Conservation (phyloP, 2,329 filamentous ascomycete genomes). For the Fusarium sp. region DNA sequence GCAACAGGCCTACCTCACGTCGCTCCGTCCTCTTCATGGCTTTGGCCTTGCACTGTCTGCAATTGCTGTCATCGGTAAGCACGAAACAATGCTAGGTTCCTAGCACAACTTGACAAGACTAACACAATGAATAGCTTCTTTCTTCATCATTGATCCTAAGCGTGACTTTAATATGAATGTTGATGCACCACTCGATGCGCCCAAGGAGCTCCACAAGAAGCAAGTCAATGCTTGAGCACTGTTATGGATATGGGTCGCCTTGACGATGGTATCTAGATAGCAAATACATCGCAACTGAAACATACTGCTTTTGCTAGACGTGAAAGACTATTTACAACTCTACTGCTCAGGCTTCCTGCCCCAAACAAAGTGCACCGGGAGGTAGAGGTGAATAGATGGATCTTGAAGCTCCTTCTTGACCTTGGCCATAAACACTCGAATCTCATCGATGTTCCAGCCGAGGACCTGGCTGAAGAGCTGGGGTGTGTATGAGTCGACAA, state of each 20-base stretch:
- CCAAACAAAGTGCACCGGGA: slow-evolving; percentile 33
- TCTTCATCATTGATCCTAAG: background rate
- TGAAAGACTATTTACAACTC: background rate
- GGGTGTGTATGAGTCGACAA: slow-evolving; percentile 35
- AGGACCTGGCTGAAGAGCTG: slow-evolving; percentile 25
- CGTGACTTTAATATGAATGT: background rate
- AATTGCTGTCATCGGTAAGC: background rate
- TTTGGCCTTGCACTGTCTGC: background rate
- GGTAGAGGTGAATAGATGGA: slow-evolving; percentile 32
- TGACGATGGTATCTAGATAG: background rate
- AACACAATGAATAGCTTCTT: background rate
- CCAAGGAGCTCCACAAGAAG: background rate
- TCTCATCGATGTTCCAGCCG: slow-evolving; percentile 33
- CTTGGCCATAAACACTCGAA: slow-evolving; percentile 34
- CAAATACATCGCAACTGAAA: background rate
- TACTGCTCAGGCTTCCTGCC: slow-evolving; percentile 18
- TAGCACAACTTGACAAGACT: background rate
- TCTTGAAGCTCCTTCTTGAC: slow-evolving; percentile 38
- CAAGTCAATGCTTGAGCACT: background rate
- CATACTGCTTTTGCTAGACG: background rate
- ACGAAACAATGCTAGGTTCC: background rate
- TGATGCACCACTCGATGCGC: background rate
- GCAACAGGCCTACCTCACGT: background rate
- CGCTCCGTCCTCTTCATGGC: background rate
- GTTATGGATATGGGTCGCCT: background rate